Evolutionary conservation across 2,329 filamentous ascomycete species (phyloP).

Genomic region (Colletotrichum sp.): DNA sequence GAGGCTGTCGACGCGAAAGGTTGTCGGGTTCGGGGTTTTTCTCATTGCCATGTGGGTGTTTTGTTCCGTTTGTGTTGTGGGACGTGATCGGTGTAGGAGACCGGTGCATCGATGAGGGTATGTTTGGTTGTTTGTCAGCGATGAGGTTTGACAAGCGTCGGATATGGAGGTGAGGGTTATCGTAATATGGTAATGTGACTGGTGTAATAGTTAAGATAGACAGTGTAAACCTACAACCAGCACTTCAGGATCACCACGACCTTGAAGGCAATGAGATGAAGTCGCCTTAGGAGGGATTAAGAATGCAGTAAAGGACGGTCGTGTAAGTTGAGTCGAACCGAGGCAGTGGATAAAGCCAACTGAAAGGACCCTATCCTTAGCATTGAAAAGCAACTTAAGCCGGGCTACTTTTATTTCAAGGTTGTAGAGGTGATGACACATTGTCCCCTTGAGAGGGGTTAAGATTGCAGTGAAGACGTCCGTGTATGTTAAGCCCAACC

Average conservation of each 20-base stretch:
- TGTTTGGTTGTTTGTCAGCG: background rate
- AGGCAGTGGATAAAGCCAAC: too few species aligned
- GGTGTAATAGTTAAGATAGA: accelerated
- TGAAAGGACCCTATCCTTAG: too few species aligned
- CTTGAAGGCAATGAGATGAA: accelerated
- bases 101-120: background rate
- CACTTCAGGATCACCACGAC: accelerated
- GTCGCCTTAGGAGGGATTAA: background rate
- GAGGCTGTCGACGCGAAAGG: background rate
- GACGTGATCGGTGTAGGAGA: background rate
- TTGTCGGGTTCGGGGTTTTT: background rate
- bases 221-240: accelerated
- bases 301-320: background rate
- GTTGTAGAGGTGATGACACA: too few species aligned
- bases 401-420: too few species aligned
- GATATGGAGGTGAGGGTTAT: accelerated
- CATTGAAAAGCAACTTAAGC: too few species aligned
- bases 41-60: background rate
- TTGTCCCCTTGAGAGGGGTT: too few species aligned
- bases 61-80: background rate
- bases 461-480: too few species aligned
- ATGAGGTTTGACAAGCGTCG: background rate
- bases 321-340: too few species aligned
- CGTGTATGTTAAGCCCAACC: too few species aligned
- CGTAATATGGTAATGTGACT: accelerated